Base-by-base conservation (phyloP, 139 green algal species). In the Asterochloris sp. region DNA sequence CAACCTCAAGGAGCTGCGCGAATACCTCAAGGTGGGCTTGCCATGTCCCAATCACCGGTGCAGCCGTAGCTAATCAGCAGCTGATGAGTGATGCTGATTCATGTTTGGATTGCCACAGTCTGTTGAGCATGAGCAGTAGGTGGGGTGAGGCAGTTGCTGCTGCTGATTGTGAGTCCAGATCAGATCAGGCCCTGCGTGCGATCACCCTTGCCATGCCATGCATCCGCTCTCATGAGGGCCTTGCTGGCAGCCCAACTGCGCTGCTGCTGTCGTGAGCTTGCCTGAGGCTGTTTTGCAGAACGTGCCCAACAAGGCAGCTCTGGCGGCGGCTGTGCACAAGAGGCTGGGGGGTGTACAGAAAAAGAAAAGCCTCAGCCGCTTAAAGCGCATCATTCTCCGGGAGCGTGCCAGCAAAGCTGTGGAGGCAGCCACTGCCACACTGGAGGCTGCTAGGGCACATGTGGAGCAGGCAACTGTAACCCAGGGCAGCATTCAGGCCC, bases 331-430 rank as follows among this genome's bases (percentile, higher is more conserved):
- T 6, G 27, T 85, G 11, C 73, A 78, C 47, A 69, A 69, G 76
- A 66, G 66, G 68, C 29, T 78, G 13, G 47, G 26, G 11, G n/a
- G 66, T 38, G n/a, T 16, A 24, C 84, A 47, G 73, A 64, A 83
- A 66, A 90, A 87, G 81, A 88, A 89, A 74, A 82, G 78, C 69
- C 61, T 92, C 81, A 87, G 71, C 29, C 83, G 80, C n/a, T 77
- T 94, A 17, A 94, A 93, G 82, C 90, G 87, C 82, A 68, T 88
- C 26, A 88, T 90, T 24, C 54, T 88, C 23, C 24, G 80, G n/a
- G 87, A 89, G 83, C 63, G 83, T 10, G 80, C 80, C 15, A 83
- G 88, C 62, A 87, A 85, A 60, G 80, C 75, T 13, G 80, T 19
- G 27, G 60, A 80, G 47, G 83, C 83, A 12, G 69, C 76, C 23